Percentiles rank a stretch among this genome's conserved stretches.
Evolutionary conservation across 31 red algal species (phyloP).

Genomic region (Odonthalia washingtoniensis): DNA sequence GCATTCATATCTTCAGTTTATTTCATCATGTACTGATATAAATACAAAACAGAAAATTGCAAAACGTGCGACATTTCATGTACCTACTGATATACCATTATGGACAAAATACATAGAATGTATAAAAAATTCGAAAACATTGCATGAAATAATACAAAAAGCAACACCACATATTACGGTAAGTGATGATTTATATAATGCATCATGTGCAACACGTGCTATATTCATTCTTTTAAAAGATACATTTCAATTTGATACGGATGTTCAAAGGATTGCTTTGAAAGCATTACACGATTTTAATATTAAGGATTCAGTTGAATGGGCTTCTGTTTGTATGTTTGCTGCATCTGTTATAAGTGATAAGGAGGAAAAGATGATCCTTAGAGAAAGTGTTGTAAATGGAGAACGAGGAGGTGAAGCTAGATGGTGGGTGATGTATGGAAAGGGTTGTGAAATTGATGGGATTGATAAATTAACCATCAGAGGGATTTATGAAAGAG

Average conservation of each 20-base stretch:
- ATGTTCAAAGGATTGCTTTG: not conserved
- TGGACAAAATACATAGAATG: slow-evolving; percentile 38
- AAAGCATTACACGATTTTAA: slow-evolving; percentile 21
- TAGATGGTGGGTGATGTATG: slow-evolving; percentile 49
- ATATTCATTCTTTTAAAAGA: not conserved
- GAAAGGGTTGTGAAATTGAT: too few species aligned
- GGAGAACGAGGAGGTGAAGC: not conserved
- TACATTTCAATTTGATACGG: not conserved
- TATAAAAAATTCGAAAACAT: not conserved
- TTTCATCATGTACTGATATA: not conserved
- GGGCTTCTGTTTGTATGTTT: slow-evolving; percentile 24
- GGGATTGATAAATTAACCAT: not conserved
- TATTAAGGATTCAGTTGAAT: slow-evolving; percentile 32
- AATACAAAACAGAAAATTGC: not conserved
- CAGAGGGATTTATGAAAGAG: slow-evolving; percentile 20
- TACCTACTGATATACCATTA: slow-evolving; percentile 37
- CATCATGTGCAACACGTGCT: slow-evolving; percentile 17
- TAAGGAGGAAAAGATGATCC: not conserved
- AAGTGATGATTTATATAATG: slow-evolving; percentile 30
- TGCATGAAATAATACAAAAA: not conserved
- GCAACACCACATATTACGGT: slow-evolving; percentile 25
- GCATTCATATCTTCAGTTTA: not conserved
- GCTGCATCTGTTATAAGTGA: slow-evolving; percentile 14
- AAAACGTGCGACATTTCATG: slow-evolving; percentile 41
- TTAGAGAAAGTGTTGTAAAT: slow-evolving; percentile 42